phyloP scores from a whole-genome alignment of 2,329 filamentous ascomycete genomes.

The Daldinia sp. region DNA sequence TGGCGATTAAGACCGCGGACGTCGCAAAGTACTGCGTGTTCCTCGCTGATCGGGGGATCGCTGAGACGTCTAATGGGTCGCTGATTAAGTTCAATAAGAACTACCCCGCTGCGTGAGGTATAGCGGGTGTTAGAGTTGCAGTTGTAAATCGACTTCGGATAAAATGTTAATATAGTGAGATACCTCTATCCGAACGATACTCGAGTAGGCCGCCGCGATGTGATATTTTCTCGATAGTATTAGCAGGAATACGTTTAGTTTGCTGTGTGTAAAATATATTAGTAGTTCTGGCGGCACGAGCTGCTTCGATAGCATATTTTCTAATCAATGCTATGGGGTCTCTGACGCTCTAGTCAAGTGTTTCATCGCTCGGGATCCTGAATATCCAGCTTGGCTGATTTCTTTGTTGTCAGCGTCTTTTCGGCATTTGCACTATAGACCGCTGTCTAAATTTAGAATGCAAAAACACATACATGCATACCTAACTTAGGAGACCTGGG shows the following conservation, averaged over 20 bases:
- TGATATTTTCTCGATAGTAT: background rate
- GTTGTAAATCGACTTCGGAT: background rate
- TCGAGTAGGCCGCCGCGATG: background rate
- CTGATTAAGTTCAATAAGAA: constrained; percentile 35
- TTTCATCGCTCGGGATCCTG: constrained; percentile 22
- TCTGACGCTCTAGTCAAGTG: constrained; percentile 3
- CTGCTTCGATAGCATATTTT: background rate
- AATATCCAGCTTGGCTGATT: constrained; percentile 18
- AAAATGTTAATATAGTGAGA: background rate
- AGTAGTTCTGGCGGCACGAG: background rate
- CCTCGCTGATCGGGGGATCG: constrained; percentile 30
- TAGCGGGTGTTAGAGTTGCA: background rate
- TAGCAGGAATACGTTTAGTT: background rate
- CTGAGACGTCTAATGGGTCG: constrained; percentile 28
- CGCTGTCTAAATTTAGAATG: background rate
- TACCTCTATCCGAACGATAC: background rate
- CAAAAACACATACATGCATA: background rate
- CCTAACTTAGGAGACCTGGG: no score
- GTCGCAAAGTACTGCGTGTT: constrained; percentile 48
- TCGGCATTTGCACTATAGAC: background rate
- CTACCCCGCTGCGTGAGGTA: constrained; percentile 13
- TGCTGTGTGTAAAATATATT: background rate
- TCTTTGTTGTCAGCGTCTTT: background rate
- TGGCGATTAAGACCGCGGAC: constrained; percentile 45
- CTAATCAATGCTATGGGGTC: background rate